A percentile compares a stretch with the other conserved stretches of the same genome.
Evolutionary conservation across 371 early-diverging fungal genomes (phyloP).

Genomic region (Circinella minor): DNA sequence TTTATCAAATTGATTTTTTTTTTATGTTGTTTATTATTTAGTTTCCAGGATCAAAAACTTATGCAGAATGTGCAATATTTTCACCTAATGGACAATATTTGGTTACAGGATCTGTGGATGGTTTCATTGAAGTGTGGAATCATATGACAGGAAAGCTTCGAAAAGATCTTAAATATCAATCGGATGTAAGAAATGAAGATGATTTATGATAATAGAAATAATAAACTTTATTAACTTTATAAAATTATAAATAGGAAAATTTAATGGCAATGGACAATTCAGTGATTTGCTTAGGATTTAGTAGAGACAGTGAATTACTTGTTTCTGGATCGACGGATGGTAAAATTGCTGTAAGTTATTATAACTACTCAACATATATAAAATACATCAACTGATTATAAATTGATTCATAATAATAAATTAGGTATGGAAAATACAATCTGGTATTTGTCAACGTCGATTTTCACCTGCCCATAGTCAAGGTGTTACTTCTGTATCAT

Average conservation of each 20-base stretch:
- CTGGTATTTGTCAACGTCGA: constrained; percentile 76
- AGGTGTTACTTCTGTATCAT: constrained; percentile 82
- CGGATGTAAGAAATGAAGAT: constrained; percentile 58
- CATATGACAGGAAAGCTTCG: constrained; percentile 88
- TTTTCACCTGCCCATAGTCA: constrained; percentile 86
- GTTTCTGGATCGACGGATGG: constrained; percentile 91
- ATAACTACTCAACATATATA: background rate
- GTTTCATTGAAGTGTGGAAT: constrained; percentile 96
- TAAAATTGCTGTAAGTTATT: constrained; percentile 70
- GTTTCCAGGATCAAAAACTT: constrained; percentile 89
- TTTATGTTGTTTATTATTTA: constrained; percentile 22
- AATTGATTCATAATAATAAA: background rate
- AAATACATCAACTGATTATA: no score
- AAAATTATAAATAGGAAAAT: constrained; percentile 62
- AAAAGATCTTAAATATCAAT: constrained; percentile 90
- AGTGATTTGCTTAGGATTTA: constrained; percentile 79
- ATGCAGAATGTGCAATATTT: constrained; percentile 81
- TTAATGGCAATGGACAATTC: constrained; percentile 94
- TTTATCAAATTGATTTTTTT: no score
- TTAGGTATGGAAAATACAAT: constrained; percentile 79
- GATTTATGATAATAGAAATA: background rate
- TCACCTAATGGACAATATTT: constrained; percentile 86
- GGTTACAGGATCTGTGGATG: constrained; percentile 91
- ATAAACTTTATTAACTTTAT: background rate
- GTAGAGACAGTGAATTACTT: constrained; percentile 77